These are phyloP conservation scores for Podila minutissima DNA, from an alignment of 192 early-diverging fungal species.

Conservation along the genomic window DNA sequence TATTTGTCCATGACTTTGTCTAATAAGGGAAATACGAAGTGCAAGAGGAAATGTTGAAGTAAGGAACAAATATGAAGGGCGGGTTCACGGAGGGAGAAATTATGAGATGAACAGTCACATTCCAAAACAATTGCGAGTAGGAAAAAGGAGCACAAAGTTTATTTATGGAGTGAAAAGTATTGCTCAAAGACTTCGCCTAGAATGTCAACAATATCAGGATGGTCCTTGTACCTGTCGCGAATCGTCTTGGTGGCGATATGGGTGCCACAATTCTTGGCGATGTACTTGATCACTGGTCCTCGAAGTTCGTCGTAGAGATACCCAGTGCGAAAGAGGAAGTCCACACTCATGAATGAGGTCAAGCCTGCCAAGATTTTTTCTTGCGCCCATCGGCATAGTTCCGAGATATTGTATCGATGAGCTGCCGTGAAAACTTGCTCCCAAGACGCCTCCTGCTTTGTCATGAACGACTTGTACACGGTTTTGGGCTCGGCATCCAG, in stretches of 20 bases:
- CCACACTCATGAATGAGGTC: background rate
- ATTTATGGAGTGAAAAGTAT: background rate
- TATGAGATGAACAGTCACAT: too few relatives aligned
- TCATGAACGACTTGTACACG: background rate
- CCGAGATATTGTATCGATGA: background rate
- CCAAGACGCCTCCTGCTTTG: background rate
- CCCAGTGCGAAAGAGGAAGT: background rate
- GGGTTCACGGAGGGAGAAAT: too few relatives aligned
- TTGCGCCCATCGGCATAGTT: background rate
- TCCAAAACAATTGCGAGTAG: too few relatives aligned
- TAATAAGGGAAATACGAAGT: too few relatives aligned
- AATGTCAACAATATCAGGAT: background rate
- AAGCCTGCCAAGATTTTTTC: background rate
- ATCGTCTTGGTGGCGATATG: background rate
- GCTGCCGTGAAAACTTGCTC: background rate
- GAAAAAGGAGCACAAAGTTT: too few relatives aligned
- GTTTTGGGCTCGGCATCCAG: background rate
- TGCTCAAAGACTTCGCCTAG: background rate
- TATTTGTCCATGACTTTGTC: too few relatives aligned
- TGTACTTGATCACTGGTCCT: background rate
- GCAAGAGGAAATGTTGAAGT: too few relatives aligned
- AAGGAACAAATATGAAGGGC: too few relatives aligned
- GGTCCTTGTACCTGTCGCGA: background rate
- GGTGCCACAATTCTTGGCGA: background rate
- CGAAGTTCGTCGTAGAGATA: background rate